Base-by-base conservation (phyloP, 2,329 filamentous ascomycete genomes). In the Fusarium nanum region DNA sequence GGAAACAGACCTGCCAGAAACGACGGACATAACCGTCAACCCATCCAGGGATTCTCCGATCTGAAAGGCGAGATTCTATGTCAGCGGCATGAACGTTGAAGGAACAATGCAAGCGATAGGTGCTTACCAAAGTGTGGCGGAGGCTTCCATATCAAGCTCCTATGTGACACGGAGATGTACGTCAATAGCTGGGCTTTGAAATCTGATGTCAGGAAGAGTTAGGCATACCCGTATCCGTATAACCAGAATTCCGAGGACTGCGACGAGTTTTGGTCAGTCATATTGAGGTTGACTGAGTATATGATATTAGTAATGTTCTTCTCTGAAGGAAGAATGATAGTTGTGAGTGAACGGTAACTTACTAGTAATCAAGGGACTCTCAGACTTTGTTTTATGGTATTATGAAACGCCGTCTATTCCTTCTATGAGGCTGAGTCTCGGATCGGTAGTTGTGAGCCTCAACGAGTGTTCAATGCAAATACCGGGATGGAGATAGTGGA, bases 141-240 rank as follows among this genome's bases (percentile, higher is more conserved):
- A 60, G 96, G 95, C 80, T 98, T 99, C 94, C 94, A 99, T 75
- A 99, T 98, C 78, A 99, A 83, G 79, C 94, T 97, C 82, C 95
- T 83, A 60, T 32, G 46, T 54, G 49, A 20, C 22, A 32, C 48
- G 50, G 54, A 65, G 44, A 59, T 28, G 27, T 12, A 22, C 42
- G 55, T 71, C 45, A 69, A 32, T 50, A 18, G 22, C 28, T 27
- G 56, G 23, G 50, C 27, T 73, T 34, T 27, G n/a, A 49, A 64
- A 63, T 46, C 25, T 52, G 47, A 56, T 27, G 40, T 18, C 27
- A 56, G 41, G 64, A 22, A 46, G 27, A 20, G 22, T 25, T 42
- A 40, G 50, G 53, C 86, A 72, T 84, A 97, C 95, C 95, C 96
- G 78, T 98, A 99, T 67, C 96, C 96, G 81, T 97, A 98, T 47